Evolutionary conservation across 805 yeast genomes (phyloP).

Genomic region (Teunomyces barrocoloradensis): DNA sequence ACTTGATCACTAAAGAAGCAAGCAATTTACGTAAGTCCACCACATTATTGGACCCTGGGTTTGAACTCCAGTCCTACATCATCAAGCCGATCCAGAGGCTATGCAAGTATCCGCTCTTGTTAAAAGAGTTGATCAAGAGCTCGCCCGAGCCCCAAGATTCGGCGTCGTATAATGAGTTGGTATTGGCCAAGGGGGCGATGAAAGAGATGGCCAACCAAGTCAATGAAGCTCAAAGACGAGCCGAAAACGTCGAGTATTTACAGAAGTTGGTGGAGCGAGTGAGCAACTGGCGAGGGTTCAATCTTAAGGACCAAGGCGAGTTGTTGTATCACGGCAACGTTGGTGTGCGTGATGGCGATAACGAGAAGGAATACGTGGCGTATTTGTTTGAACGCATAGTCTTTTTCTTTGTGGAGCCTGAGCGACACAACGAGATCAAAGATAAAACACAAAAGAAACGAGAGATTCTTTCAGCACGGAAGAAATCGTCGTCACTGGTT

Average conservation of each 20-base stretch:
- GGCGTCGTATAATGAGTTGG: conserved; percentile 58
- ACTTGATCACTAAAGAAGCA: conserved; percentile 66
- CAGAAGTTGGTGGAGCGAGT: conserved; percentile 72
- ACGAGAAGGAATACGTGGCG: conserved; percentile 84
- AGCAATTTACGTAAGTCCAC: conserved; percentile 54
- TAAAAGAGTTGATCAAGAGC: conserved; percentile 69
- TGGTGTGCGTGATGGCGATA: conserved; percentile 62
- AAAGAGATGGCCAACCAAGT: conserved; percentile 83
- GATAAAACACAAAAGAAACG: conserved; percentile 34
- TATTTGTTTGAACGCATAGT: conserved; percentile 75
- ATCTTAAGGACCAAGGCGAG: conserved; percentile 77
- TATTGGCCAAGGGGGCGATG: conserved; percentile 67
- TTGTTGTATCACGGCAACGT: conserved; percentile 72
- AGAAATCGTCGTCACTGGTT: conserved; percentile 42
- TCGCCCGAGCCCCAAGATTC: conserved; percentile 42
- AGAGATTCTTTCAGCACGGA: conserved; percentile 46
- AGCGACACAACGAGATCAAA: conserved; percentile 12
- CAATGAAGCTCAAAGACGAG: conserved; percentile 89
- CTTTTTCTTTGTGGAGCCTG: conserved; percentile 43
- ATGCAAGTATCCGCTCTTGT: conserved; percentile 88
- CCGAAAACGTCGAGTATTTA: conserved; percentile 76
- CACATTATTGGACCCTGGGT: conserved; percentile 70
- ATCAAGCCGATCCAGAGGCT: conserved; percentile 94
- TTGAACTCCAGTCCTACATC: conserved; percentile 85
- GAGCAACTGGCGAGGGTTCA: conserved; percentile 89